Percentiles rank a stretch among this genome's conserved stretches.
These are phyloP conservation scores for Suillus spraguei DNA, from an alignment of 768 basidiomycete species.

Conservation along the genomic window DNA sequence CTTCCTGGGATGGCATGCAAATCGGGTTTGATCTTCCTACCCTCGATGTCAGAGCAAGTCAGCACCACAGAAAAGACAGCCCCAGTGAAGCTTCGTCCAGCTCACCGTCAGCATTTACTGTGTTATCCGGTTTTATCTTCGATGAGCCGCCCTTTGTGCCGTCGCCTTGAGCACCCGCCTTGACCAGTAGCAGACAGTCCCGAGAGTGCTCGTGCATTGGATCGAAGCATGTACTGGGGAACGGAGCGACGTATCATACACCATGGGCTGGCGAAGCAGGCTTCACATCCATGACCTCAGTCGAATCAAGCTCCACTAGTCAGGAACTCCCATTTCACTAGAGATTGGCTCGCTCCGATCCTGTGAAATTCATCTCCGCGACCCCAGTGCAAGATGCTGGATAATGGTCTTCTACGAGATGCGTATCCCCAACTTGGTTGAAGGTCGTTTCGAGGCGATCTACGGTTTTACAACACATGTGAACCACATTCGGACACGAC, in stretches of 20 bases:
- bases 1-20: neutral
- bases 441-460: neutral
- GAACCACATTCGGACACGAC: conserved; percentile 5
- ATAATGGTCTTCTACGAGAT: neutral
- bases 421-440: conserved; percentile 4
- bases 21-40: neutral
- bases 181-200: neutral
- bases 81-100: neutral
- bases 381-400: conserved; percentile 4
- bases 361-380: conserved; percentile 5
- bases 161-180: neutral
- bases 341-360: conserved; percentile 1
- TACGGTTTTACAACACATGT: neutral
- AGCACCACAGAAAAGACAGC: neutral
- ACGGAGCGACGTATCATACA: neutral
- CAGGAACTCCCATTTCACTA: conserved; percentile 2
- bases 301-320: neutral
- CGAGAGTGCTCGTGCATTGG: neutral
- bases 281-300: neutral
- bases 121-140: neutral
- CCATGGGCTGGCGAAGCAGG: neutral
- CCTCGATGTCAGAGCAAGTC: conserved; percentile 3
- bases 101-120: neutral
- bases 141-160: neutral
- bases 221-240: neutral